phyloP scores from a whole-genome alignment of 192 early-diverging fungal genomes.

The Thoreauomyces humboldtii region DNA sequence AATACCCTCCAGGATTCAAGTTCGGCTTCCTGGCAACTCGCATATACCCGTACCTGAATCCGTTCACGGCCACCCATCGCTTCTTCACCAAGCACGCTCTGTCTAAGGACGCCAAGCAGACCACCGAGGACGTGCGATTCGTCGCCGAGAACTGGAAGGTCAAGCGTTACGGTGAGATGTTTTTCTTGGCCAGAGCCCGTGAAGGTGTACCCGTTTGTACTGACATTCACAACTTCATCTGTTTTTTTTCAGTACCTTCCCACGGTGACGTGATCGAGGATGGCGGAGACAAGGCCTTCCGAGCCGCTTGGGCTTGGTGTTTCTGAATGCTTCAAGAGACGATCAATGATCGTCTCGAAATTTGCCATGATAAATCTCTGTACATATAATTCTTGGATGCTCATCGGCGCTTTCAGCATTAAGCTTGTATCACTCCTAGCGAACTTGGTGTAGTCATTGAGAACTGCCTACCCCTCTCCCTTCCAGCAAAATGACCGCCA shows the following conservation, averaged over 20 bases:
- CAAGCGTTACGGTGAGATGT: conserved; percentile 6
- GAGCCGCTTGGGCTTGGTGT: conserved; percentile 10
- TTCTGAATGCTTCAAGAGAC: background rate
- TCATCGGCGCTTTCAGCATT: no score
- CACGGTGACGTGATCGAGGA: conserved; percentile 17
- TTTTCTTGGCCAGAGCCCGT: background rate
- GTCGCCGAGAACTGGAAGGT: conserved; percentile 16
- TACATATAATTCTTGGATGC: no score
- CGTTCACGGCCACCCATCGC: background rate
- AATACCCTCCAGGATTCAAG: conserved; percentile 5
- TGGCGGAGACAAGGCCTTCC: conserved; percentile 12
- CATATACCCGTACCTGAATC: background rate
- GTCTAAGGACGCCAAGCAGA: background rate
- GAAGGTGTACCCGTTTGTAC: background rate
- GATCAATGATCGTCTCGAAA: background rate
- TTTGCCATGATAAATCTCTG: background rate
- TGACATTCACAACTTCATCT: background rate
- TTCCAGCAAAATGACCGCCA: no score
- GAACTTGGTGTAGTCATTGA: no score
- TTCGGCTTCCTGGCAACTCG: background rate
- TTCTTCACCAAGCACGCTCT: conserved; percentile 9
- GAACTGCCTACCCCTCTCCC: no score
- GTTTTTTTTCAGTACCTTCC: background rate
- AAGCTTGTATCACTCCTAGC: no score
- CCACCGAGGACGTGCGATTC: conserved; percentile 10